Evolutionary conservation across 164 flowering plant genomes (phyloP), one percentile per base, ranked within the genome.

Genomic region (Brasenia schreberi): DNA sequence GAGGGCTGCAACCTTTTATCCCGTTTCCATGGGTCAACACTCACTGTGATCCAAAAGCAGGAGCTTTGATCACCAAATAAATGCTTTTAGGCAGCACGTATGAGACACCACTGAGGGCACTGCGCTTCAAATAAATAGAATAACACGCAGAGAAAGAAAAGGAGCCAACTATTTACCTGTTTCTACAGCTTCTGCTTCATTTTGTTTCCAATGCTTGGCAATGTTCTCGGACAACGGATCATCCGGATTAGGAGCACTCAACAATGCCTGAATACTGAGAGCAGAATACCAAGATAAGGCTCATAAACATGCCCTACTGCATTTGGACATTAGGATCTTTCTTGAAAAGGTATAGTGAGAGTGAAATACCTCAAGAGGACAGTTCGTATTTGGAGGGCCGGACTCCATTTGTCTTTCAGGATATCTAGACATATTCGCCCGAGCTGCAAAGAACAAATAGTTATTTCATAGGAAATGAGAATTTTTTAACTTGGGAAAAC

Each of bases 401-500:
- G 97, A 72, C 98, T 93, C 98, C 98, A 93, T 70, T 93, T 93
- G 79, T 93, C 97, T 77, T 93, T 93, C 59, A 93, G 85, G 71
- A 93, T 93, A 70, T 93, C 98, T 52, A 93, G 96, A 74, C 98
- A 93, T 75, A 93, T 93, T 74, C 98, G 85, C 71, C 98, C 98
- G 73, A 93, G 97, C 98, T 93, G 75, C 78, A 84, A 42, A 11
- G 62, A 66, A 10, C 58, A 68, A 66, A 62, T 39, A 5, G 16
- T 7, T 12, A 6, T 23, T 2, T 52, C 56, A 49, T 14, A 49
- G 5, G 16, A 49, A 49, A 9, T 49, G 16, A 33, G 39, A 33
- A 33, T 1, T 49, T 9, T 49, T 49, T 14, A 49, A 49, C 56
- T 9, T 49, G 16, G 10, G 56, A 49, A 49, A 9, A 49, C 56